These are phyloP conservation scores for Fusarium concolor DNA, from an alignment of 2,329 filamentous ascomycete species.

Conservation along the genomic window DNA sequence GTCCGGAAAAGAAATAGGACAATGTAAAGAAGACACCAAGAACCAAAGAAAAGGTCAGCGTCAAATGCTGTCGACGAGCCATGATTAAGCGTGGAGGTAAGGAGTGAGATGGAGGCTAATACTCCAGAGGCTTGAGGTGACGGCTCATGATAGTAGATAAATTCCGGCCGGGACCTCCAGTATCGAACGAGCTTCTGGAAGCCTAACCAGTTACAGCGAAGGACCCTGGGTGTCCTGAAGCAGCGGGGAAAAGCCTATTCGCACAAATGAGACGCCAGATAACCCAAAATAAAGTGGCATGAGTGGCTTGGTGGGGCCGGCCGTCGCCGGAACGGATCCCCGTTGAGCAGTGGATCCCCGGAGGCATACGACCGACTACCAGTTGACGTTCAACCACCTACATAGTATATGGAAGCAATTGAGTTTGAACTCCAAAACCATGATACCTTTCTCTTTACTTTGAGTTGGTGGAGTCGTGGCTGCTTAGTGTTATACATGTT, in stretches of 20 bases:
- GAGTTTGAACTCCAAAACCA: not conserved
- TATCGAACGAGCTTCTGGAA: slow-evolving; percentile 41
- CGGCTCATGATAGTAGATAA: slow-evolving; percentile 40
- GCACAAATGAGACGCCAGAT: slow-evolving; percentile 12
- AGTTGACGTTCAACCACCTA: not conserved
- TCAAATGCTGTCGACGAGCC: slow-evolving; percentile 65
- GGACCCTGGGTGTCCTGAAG: slow-evolving; percentile 33
- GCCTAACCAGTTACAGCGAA: slow-evolving; percentile 31
- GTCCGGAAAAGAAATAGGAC: slow-evolving; percentile 68
- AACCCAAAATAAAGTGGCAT: slow-evolving; percentile 31
- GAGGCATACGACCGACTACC: slow-evolving; percentile 1
- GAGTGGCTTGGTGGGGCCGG: slow-evolving; percentile 40
- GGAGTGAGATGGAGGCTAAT: slow-evolving; percentile 40
- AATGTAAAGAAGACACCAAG: slow-evolving; percentile 68
- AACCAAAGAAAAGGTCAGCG: slow-evolving; percentile 65
- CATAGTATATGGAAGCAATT: not conserved
- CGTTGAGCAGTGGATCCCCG: slow-evolving; percentile 26
- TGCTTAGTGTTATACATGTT: not conserved
- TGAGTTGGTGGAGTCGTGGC: not conserved
- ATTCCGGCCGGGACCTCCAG: slow-evolving; percentile 19
- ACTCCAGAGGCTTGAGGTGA: slow-evolving; percentile 37
- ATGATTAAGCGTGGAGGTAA: slow-evolving; percentile 50
- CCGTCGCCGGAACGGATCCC: slow-evolving; percentile 31
- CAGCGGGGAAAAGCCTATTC: slow-evolving; percentile 14
- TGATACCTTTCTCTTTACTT: not conserved